Conservation (phyloP, 2,329 filamentous ascomycete species). For the Claviceps sp. region DNA sequence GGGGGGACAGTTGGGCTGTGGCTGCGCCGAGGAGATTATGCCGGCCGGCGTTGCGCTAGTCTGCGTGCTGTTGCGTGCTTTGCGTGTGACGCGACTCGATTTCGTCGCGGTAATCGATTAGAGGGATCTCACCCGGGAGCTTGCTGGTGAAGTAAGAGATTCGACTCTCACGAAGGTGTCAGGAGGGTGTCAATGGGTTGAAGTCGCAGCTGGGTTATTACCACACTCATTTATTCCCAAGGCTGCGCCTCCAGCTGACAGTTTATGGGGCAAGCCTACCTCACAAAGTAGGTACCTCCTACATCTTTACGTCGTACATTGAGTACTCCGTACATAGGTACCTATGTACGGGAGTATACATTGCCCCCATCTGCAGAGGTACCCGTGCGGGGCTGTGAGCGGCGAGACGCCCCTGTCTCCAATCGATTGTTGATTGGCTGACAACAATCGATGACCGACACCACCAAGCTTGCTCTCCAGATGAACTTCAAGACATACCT, state of each 20-base stretch:
- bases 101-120: neutral
- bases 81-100: neutral
- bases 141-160: neutral
- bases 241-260: neutral
- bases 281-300: no score
- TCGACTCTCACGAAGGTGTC: neutral
- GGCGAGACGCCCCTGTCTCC: neutral
- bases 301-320: no score
- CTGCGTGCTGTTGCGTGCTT: neutral
- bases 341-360: neutral
- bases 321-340: no score
- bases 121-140: neutral
- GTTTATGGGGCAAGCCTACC: neutral
- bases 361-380: neutral
- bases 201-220: neutral
- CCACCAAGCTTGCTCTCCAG: neutral
- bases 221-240: neutral
- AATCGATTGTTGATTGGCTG: neutral
- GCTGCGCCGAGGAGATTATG: constrained; percentile 1
- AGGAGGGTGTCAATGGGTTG: neutral
- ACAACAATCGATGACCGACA: neutral
- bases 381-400: neutral
- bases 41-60: neutral
- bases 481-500: neutral
- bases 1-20: neutral